Percentiles rank a stretch among this genome's conserved stretches.
These are phyloP conservation scores for Hemerocallis citrina DNA, from an alignment of 106 monocot genomes.

Conservation along the genomic window DNA sequence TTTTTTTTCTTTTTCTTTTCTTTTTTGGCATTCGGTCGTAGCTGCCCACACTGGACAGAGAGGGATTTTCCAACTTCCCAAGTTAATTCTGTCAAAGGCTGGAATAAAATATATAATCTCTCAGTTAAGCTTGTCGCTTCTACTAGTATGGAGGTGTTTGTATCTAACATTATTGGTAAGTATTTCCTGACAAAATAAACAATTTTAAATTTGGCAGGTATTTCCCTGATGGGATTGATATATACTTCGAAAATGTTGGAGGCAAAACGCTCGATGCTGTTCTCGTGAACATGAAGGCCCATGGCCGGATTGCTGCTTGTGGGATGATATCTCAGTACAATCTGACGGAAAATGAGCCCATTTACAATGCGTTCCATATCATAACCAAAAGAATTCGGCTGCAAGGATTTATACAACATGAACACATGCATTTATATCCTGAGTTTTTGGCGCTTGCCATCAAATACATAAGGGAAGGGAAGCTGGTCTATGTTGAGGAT, in stretches of 20 bases:
- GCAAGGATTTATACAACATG: slow-evolving; percentile 21
- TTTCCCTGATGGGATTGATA: slow-evolving; percentile 50
- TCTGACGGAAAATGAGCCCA: slow-evolving; percentile 16
- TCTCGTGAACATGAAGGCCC: slow-evolving; percentile 33
- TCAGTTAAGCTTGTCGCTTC: too few relatives aligned
- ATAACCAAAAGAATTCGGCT: slow-evolving; percentile 24
- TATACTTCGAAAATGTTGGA: slow-evolving; percentile 49
- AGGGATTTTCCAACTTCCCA: background rate
- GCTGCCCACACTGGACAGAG: too few relatives aligned
- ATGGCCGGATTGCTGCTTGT: slow-evolving; percentile 28
- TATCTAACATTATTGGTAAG: slow-evolving; percentile 8
- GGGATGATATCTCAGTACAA: slow-evolving; percentile 57
- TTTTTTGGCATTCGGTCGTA: too few relatives aligned
- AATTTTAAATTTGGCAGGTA: slow-evolving; percentile 11
- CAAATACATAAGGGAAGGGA: slow-evolving; percentile 24
- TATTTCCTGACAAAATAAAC: background rate
- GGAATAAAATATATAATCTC: too few relatives aligned
- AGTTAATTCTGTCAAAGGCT: background rate
- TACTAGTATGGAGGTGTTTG: too few relatives aligned
- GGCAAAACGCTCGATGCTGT: slow-evolving; percentile 46
- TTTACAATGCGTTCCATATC: slow-evolving; percentile 16
- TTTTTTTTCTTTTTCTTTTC: too few relatives aligned
- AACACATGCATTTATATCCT: slow-evolving; percentile 15
- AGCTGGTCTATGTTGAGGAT: slow-evolving; percentile 31
- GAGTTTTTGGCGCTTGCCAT: slow-evolving; percentile 21